Conservation (phyloP, 495 filamentous ascomycete genomes). For the Corynascus novoguineensis region DNA sequence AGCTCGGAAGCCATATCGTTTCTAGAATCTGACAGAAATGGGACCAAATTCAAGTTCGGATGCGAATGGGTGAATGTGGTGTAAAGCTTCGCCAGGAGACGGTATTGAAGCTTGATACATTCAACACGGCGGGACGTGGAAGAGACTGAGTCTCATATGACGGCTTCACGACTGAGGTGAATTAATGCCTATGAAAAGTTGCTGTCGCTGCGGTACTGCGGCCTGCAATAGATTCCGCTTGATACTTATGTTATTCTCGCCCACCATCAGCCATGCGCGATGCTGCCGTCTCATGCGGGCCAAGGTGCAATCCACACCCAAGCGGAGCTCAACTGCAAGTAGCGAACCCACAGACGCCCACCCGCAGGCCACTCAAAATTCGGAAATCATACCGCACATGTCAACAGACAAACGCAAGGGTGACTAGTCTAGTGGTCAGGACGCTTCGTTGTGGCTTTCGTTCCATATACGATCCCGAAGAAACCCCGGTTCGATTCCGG, state of each 20-base stretch:
- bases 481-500: conserved; percentile 26
- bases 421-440: conserved; percentile 22
- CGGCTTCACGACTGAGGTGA: too few species aligned
- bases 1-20: not conserved
- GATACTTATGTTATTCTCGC: too few species aligned
- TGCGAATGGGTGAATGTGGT: not conserved
- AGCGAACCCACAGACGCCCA: not conserved
- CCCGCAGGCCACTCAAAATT: not conserved
- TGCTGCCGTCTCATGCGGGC: not conserved
- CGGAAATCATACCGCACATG: not conserved
- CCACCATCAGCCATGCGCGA: not conserved
- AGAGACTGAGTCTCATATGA: too few species aligned
- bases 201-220: too few species aligned
- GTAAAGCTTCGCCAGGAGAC: not conserved
- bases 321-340: not conserved
- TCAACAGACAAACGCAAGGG: conserved; percentile 3
- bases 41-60: not conserved
- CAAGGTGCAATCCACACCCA: not conserved
- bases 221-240: too few species aligned
- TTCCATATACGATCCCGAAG: conserved; percentile 12
- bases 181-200: too few species aligned
- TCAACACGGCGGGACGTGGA: not conserved
- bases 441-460: conserved; percentile 19
- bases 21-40: not conserved
- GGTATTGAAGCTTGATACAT: not conserved